Percentiles rank a stretch among this genome's conserved stretches.
Evolutionary conservation across 768 basidiomycete species (phyloP).

Genomic region (Butyriboletus loyo): DNA sequence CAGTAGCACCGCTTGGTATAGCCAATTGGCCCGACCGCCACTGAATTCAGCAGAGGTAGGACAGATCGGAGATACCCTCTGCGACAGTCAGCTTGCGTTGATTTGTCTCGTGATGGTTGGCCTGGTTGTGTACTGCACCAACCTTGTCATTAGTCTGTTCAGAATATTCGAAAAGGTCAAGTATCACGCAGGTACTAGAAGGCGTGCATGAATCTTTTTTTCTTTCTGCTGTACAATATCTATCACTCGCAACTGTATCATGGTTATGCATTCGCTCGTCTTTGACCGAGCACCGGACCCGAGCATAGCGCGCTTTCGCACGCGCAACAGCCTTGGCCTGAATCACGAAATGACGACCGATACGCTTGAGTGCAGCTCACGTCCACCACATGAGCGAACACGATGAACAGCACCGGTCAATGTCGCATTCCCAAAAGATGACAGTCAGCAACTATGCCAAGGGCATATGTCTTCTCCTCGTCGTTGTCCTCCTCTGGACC

Average conservation of each 20-base stretch:
- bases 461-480: constrained; percentile 66
- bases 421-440: background rate
- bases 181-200: constrained; percentile 48
- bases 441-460: constrained; percentile 40
- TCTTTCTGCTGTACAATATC: background rate
- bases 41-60: constrained; percentile 33
- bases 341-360: background rate
- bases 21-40: constrained; percentile 48
- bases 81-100: constrained; percentile 72
- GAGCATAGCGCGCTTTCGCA: constrained; percentile 5
- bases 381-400: constrained; percentile 18
- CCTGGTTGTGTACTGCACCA: constrained; percentile 77
- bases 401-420: constrained; percentile 14
- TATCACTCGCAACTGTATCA: background rate
- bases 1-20: constrained; percentile 70
- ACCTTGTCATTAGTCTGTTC: constrained; percentile 80
- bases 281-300: background rate
- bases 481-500: constrained; percentile 88
- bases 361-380: background rate
- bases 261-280: background rate
- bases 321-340: background rate
- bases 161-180: constrained; percentile 90
- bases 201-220: constrained; percentile 12
- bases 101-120: constrained; percentile 77
- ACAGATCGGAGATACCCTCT: constrained; percentile 55